phyloP scores from a whole-genome alignment of 192 early-diverging fungal species.

The Coemansia sp. region DNA sequence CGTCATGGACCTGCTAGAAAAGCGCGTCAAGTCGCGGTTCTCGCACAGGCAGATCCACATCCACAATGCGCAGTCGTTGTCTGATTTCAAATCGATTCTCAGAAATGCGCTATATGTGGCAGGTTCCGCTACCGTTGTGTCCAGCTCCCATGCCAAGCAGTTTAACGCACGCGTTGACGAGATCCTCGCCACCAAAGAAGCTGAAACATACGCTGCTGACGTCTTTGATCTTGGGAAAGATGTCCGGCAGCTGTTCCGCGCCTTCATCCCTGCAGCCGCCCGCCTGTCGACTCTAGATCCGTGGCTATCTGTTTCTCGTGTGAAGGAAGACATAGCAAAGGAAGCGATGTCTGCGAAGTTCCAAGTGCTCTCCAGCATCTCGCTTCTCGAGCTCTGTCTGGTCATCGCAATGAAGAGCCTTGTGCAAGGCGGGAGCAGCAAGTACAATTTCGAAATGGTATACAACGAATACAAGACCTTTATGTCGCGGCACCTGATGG shows the following conservation, averaged over 20 bases:
- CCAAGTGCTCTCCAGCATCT: slow-evolving; percentile 56
- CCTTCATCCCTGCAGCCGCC: slow-evolving; percentile 16
- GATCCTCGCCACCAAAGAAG: slow-evolving; percentile 15
- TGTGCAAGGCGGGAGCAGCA: slow-evolving; percentile 60
- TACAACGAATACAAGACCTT: slow-evolving; percentile 90
- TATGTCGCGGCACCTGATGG: slow-evolving; percentile 61
- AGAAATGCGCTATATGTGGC: slow-evolving; percentile 48
- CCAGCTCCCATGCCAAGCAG: slow-evolving; percentile 16
- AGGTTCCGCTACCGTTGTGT: neutral
- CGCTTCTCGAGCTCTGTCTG: slow-evolving; percentile 76
- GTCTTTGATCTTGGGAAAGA: slow-evolving; percentile 44
- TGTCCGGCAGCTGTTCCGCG: slow-evolving; percentile 28
- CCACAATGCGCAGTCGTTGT: slow-evolving; percentile 58
- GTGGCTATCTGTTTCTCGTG: slow-evolving; percentile 8
- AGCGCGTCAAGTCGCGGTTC: slow-evolving; percentile 93
- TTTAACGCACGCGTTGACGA: slow-evolving; percentile 55
- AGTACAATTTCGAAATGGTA: slow-evolving; percentile 94
- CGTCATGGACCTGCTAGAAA: slow-evolving; percentile 82
- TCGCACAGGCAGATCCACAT: slow-evolving; percentile 81
- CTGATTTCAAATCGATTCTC: slow-evolving; percentile 61
- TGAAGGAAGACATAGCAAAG: slow-evolving; percentile 36
- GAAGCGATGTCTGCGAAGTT: slow-evolving; percentile 32
- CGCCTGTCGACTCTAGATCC: slow-evolving; percentile 14
- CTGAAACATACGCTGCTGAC: slow-evolving; percentile 15
- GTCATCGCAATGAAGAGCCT: slow-evolving; percentile 77